Evolutionary conservation across 2,329 filamentous ascomycete species (phyloP), one percentile per base, ranked within the genome.

Genomic region (Whalleya microplaca): DNA sequence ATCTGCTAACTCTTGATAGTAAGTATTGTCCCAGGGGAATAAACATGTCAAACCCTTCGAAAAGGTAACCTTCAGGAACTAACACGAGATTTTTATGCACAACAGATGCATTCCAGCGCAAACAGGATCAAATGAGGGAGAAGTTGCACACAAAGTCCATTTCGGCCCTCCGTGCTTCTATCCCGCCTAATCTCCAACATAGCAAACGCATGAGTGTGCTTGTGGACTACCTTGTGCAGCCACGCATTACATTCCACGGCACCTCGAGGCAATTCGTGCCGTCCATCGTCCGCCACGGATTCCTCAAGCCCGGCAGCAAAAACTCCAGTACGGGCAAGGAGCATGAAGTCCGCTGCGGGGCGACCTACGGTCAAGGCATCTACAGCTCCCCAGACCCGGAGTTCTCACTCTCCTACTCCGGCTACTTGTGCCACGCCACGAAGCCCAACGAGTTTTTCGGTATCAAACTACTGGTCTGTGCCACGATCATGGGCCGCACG

Each of bases 261-360:
- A 78, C 74, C 0, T 59, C 63, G 3, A 68, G 72, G 14, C 51
- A 69, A 20, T 64, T 64, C 4, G 71, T 79, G 2, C 68, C 73
- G 3, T 76, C 73, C 1, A 80, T 80, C 42, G 72, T 80, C 12
- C 73, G 74, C 10, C 64, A 77, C 55, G 77, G 76, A 2, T 79
- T 80, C 55, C 62, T 78, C 5, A 67, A 71, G 29, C 78, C 75
- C 2, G 73, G 72, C 0, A 51, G 63, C 16, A 63, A 53, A 23
- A 64, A 72, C 51, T 72, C 72, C 0, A 62, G 66, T 1, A 72
- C 68, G 2, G 48, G 65, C 4, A 42, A 66, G 12, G 37, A 55
- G 3, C 66, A 72, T 29, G 53, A 51, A 8, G 61, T 74, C 12
- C 64, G 66, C n/a, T 75, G 72, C 50, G 75, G 77, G 10, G 67